Evolutionary conservation across 305 asterid genomes (phyloP).

Genomic region (Solanum hybrid): DNA sequence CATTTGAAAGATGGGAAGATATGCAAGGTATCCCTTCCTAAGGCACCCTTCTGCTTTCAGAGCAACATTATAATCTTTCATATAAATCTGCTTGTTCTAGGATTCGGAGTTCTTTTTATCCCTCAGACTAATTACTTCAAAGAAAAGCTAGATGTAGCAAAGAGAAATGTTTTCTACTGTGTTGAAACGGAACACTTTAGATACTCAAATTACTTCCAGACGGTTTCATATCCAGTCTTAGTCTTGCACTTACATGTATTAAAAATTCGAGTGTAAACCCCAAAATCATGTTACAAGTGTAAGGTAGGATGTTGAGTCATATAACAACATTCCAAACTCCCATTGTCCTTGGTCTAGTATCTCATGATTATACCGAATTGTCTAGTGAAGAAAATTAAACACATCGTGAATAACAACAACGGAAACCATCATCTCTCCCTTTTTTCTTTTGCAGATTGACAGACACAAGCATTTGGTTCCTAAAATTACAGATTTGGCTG

Average conservation of each 20-base stretch:
- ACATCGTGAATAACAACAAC: not conserved
- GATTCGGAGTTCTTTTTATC: not conserved
- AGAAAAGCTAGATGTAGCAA: not conserved
- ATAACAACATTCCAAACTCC: not conserved
- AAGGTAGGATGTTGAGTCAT: not conserved
- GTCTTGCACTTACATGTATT: not conserved
- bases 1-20: slow-evolving; percentile 87
- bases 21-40: slow-evolving; percentile 42
- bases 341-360: not conserved
- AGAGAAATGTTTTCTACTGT: not conserved
- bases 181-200: not conserved
- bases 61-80: not conserved
- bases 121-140: not conserved
- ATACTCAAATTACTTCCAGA: not conserved
- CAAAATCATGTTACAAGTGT: not conserved
- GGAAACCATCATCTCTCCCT: not conserved
- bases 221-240: not conserved
- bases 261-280: not conserved
- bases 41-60: slow-evolving; percentile 1
- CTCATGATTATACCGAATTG: not conserved
- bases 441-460: slow-evolving; percentile 43
- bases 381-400: not conserved
- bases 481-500: slow-evolving; percentile 66
- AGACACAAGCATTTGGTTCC: slow-evolving; percentile 70
- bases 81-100: not conserved